Evolutionary conservation across 2,329 filamentous ascomycete genomes (phyloP).

Genomic region (Verruconis gallopava): DNA sequence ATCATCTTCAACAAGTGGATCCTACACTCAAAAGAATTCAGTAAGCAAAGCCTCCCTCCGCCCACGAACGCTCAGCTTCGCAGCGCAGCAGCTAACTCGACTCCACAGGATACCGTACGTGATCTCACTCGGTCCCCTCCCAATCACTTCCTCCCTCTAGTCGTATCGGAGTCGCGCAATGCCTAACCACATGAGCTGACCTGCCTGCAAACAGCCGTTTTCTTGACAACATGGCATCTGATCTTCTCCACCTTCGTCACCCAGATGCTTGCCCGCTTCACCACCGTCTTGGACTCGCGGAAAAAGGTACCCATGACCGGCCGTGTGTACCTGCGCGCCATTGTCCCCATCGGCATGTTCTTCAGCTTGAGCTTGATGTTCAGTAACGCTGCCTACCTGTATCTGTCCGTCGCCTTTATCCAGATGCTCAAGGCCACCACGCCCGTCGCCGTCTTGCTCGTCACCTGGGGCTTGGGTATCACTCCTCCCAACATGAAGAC

Average conservation of each 20-base stretch:
- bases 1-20: slow-evolving; percentile 99
- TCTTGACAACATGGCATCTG: slow-evolving; percentile 41
- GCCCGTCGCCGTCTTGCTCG: slow-evolving; percentile 81
- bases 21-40: slow-evolving; percentile 71
- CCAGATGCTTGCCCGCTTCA: slow-evolving; percentile 15
- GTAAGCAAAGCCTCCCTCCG: slow-evolving; percentile 36
- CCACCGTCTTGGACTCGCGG: slow-evolving; percentile 14
- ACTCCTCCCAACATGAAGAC: slow-evolving; percentile 73
- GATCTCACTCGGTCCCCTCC: slow-evolving; percentile 2
- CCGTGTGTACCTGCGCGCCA: slow-evolving; percentile 15
- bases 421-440: slow-evolving; percentile 60
- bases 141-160: slow-evolving; percentile 15
- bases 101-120: slow-evolving; percentile 34
- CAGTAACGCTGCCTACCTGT: slow-evolving; percentile 16
- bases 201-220: slow-evolving; percentile 47
- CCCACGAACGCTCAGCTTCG: background rate
- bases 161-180: no score
- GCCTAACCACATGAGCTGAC: no score
- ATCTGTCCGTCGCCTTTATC: slow-evolving; percentile 17
- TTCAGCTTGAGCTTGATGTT: slow-evolving; percentile 16
- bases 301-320: slow-evolving; percentile 16
- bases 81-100: no score
- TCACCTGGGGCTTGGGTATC: slow-evolving; percentile 78
- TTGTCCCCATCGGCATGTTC: slow-evolving; percentile 16
- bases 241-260: slow-evolving; percentile 16